A percentile compares a stretch with the other conserved stretches of the same genome.
Evolutionary conservation across 2,329 filamentous ascomycete genomes (phyloP).

Genomic region (Orbilia javanica): DNA sequence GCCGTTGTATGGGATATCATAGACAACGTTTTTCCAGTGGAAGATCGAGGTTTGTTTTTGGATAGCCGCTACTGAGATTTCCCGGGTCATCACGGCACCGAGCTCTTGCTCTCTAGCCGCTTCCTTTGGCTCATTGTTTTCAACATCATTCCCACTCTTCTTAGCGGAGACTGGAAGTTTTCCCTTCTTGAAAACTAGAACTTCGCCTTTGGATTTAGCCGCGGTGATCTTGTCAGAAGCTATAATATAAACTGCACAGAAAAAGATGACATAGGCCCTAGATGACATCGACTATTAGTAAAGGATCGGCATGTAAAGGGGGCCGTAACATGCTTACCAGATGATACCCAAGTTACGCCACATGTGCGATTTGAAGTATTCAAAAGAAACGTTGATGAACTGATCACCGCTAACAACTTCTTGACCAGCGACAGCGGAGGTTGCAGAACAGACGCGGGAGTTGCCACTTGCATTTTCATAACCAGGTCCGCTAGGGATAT

Average conservation of each 20-base stretch:
- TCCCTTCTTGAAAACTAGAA: conserved; percentile 80
- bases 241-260: conserved; percentile 74
- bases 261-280: conserved; percentile 67
- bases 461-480: conserved; percentile 65
- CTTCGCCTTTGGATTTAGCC: conserved; percentile 81
- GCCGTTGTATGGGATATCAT: conserved; percentile 75
- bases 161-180: conserved; percentile 65
- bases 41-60: conserved; percentile 78
- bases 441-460: conserved; percentile 70
- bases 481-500: conserved; percentile 68
- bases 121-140: conserved; percentile 63
- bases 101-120: conserved; percentile 58
- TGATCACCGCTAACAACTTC: conserved; percentile 71
- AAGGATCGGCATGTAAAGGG: background rate
- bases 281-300: background rate
- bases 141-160: conserved; percentile 66
- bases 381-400: conserved; percentile 71
- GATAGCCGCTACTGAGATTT: conserved; percentile 65
- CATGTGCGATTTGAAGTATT: conserved; percentile 72
- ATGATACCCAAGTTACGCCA: conserved; percentile 80
- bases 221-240: conserved; percentile 74
- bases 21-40: conserved; percentile 88
- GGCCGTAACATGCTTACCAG: conserved; percentile 69
- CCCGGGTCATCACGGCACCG: conserved; percentile 62
- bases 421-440: conserved; percentile 72